Conservation (phyloP, 257 asterid genomes). For the Solanum acaule region DNA sequence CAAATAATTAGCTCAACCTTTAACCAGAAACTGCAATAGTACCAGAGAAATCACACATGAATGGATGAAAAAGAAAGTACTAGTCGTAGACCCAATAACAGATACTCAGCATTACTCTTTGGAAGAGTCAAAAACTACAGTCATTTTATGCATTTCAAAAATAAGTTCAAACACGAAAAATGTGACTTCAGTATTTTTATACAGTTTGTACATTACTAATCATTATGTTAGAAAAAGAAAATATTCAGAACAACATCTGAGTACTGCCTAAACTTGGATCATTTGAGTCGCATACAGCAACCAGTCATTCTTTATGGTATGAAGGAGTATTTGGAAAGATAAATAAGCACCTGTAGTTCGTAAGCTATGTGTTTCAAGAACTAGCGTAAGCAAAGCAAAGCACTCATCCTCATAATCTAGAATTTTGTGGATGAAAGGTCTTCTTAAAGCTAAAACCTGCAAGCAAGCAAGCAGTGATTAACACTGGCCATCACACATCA, state of each 20-base stretch:
- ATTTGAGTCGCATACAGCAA: neutral
- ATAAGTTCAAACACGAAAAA: neutral
- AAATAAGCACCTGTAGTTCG: conserved; percentile 54
- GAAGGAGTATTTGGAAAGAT: neutral
- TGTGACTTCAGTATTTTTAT: neutral
- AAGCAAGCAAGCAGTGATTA: neutral
- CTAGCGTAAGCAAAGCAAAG: conserved; percentile 85
- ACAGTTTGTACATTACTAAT: neutral
- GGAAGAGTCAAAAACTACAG: neutral
- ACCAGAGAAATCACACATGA: neutral
- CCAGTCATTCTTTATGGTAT: neutral
- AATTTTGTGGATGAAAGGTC: conserved; percentile 83
- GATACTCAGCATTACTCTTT: neutral
- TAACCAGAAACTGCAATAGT: neutral
- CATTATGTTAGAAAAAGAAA: neutral
- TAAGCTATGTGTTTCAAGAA: conserved; percentile 91
- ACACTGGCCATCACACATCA: neutral
- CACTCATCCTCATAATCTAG: conserved; percentile 91
- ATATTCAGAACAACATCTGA: neutral
- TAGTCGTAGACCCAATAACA: neutral
- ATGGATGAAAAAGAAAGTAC: neutral
- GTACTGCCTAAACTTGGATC: neutral
- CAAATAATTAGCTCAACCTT: neutral
- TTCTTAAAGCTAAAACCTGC: conserved; percentile 86
- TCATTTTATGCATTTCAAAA: neutral